Evolutionary conservation across 2,329 filamentous ascomycete genomes (phyloP).

Genomic region (Mariannaea elegans): DNA sequence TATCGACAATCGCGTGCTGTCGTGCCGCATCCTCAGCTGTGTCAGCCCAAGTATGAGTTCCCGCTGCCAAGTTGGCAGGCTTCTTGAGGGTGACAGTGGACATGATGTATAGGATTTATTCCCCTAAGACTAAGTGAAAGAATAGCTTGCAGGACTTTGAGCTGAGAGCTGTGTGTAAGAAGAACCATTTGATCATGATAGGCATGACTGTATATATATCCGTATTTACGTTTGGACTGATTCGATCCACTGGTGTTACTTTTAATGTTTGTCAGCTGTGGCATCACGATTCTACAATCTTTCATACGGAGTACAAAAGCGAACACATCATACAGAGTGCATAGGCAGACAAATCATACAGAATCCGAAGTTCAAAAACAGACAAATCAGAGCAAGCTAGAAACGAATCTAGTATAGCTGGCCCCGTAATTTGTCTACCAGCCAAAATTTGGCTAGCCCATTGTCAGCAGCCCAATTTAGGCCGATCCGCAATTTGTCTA

Average conservation of each 20-base stretch:
- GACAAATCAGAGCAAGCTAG: background rate
- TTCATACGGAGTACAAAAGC: background rate
- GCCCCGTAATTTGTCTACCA: constrained; percentile 1
- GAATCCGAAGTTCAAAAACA: no score
- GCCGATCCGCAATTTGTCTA: constrained; percentile 6
- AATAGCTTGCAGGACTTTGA: no score
- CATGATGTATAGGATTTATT: background rate
- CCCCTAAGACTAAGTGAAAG: no score
- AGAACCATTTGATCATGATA: background rate
- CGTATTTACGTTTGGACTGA: background rate
- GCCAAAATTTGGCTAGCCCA: background rate
- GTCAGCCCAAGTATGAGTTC: constrained; percentile 3
- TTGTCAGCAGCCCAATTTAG: background rate
- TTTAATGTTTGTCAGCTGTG: no score
- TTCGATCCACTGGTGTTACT: background rate
- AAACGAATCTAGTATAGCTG: background rate
- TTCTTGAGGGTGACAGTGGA: background rate
- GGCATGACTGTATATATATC: background rate
- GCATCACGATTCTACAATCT: background rate
- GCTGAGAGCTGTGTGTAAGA: no score
- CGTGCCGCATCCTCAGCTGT: background rate
- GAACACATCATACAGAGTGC: no score
- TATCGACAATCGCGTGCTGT: background rate
- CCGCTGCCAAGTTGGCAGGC: background rate
- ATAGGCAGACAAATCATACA: no score